These are phyloP conservation scores for Fusarium scirpi DNA, from an alignment of 2,329 filamentous ascomycete genomes.

Conservation along the genomic window DNA sequence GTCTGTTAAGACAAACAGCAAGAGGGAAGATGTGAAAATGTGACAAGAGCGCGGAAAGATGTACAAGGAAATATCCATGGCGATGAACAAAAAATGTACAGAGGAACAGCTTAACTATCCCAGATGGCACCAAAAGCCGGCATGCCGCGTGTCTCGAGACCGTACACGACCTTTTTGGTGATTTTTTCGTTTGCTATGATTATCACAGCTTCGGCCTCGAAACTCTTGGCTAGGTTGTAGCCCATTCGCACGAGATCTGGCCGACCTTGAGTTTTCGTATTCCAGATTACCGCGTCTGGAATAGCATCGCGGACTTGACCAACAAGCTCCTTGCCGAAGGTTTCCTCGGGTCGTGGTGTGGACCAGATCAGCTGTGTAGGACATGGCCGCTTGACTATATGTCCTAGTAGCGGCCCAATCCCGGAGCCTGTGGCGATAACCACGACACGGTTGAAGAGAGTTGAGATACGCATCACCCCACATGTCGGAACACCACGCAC, in stretches of 20 bases:
- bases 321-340: constrained; percentile 70
- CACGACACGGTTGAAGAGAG: constrained; percentile 73
- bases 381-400: constrained; percentile 63
- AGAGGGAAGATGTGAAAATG: background rate
- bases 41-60: constrained; percentile 2
- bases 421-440: constrained; percentile 79
- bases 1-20: background rate
- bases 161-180: constrained; percentile 76
- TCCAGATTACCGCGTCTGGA: constrained; percentile 73
- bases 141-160: constrained; percentile 73
- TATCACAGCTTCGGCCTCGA: constrained; percentile 75
- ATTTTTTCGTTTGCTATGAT: constrained; percentile 78
- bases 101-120: constrained; percentile 60
- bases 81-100: constrained; percentile 1
- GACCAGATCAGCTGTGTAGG: constrained; percentile 76
- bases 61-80: constrained; percentile 10
- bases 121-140: constrained; percentile 80
- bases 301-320: constrained; percentile 68
- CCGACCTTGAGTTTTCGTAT: constrained; percentile 70
- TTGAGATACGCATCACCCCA: constrained; percentile 75
- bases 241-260: constrained; percentile 66
- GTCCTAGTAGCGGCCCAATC: constrained; percentile 75
- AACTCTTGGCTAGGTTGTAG: constrained; percentile 67
- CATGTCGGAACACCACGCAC: constrained; percentile 74
- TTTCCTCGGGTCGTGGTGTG: constrained; percentile 69